A percentile compares a stretch with the other conserved stretches of the same genome.
Evolutionary conservation across 192 early-diverging fungal genomes (phyloP).

Genomic region (Jimgerdemannia flammicorona): DNA sequence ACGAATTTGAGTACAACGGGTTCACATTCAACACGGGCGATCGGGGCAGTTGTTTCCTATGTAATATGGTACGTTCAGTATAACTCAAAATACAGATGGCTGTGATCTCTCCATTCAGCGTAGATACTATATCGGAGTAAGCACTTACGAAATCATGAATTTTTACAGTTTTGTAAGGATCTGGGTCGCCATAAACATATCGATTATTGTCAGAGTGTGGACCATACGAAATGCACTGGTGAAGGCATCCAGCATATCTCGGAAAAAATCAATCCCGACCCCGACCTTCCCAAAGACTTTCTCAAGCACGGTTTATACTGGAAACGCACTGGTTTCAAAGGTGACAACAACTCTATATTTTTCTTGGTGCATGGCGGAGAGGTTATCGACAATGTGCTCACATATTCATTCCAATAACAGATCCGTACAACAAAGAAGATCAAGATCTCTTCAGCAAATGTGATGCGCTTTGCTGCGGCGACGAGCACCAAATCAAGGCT

Average conservation of each 20-base stretch:
- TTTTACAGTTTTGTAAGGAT: constrained; percentile 21
- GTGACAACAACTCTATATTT: constrained; percentile 10
- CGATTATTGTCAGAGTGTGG: constrained; percentile 22
- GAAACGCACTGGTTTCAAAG: constrained; percentile 32
- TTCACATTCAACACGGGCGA: constrained; percentile 32
- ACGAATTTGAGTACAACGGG: constrained; percentile 25
- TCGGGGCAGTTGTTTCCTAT: constrained; percentile 23
- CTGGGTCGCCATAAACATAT: constrained; percentile 11
- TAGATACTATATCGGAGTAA: background rate
- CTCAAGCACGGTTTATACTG: constrained; percentile 11
- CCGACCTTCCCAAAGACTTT: constrained; percentile 18
- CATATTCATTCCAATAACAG: background rate
- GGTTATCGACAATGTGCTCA: background rate
- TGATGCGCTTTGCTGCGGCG: constrained; percentile 25
- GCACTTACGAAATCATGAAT: background rate
- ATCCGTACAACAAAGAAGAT: constrained; percentile 25
- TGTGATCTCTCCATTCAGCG: background rate
- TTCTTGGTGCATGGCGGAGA: background rate
- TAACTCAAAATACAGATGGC: background rate
- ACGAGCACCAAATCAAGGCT: constrained; percentile 21
- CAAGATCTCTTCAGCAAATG: constrained; percentile 29
- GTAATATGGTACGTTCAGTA: constrained; percentile 26
- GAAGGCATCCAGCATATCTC: constrained; percentile 11
- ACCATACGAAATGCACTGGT: constrained; percentile 6
- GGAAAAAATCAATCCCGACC: constrained; percentile 20